Conservation (phyloP, 768 basidiomycete genomes). For the Mycena rebaudengoi region DNA sequence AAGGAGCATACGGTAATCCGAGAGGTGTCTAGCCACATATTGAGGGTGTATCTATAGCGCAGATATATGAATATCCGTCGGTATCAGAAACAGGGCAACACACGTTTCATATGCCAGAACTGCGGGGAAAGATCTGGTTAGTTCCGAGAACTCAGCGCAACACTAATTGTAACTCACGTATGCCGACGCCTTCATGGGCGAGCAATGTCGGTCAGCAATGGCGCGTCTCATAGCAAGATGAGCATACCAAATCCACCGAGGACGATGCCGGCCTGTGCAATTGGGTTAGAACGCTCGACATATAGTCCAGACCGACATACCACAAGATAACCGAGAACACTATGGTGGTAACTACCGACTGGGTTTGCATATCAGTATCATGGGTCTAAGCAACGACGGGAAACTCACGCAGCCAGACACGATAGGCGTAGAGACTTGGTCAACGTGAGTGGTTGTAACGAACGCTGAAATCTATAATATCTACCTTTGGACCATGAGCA, state of each 20-base stretch:
- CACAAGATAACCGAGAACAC: slow-evolving; percentile 45
- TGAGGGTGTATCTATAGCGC: slow-evolving; percentile 39
- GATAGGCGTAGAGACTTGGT: slow-evolving; percentile 51
- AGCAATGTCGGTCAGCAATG: not conserved
- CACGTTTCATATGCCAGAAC: slow-evolving; percentile 50
- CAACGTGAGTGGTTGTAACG: not conserved
- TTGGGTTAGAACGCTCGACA: slow-evolving; percentile 23
- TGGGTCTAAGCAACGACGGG: not conserved
- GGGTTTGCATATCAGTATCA: not conserved
- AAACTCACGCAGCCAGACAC: slow-evolving; percentile 57
- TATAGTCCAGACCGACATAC: slow-evolving; percentile 35
- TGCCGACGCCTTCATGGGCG: slow-evolving; percentile 40
- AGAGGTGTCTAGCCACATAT: slow-evolving; percentile 40
- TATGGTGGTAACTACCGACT: slow-evolving; percentile 49
- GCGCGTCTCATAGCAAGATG: not conserved
- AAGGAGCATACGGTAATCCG: slow-evolving; percentile 37
- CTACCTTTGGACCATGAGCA: slow-evolving; percentile 54
- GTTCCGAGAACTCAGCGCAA: not conserved
- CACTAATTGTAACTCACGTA: slow-evolving; percentile 31
- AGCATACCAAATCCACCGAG: slow-evolving; percentile 48
- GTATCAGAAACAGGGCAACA: not conserved
- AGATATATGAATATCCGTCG: not conserved
- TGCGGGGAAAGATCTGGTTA: not conserved
- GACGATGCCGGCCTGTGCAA: slow-evolving; percentile 43
- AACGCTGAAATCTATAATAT: not conserved